These are phyloP conservation scores for Fusarium circinatum DNA, from an alignment of 2,329 filamentous ascomycete genomes.

Conservation along the genomic window DNA sequence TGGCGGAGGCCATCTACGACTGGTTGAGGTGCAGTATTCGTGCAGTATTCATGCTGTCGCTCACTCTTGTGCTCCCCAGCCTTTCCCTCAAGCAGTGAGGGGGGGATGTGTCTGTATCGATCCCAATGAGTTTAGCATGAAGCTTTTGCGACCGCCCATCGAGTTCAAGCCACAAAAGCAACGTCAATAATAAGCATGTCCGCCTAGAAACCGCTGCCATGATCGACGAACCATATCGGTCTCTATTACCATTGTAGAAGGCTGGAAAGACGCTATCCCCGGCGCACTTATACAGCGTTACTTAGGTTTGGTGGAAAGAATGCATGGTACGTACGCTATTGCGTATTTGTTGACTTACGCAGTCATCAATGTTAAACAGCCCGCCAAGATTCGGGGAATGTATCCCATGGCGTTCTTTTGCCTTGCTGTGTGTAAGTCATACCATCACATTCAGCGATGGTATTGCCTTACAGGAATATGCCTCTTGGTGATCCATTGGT, in stretches of 20 bases:
- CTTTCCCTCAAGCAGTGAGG: not conserved
- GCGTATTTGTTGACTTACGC: conserved; percentile 13
- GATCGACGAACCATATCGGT: conserved; percentile 15
- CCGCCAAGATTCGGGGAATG: conserved; percentile 12
- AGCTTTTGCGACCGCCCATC: conserved; percentile 9
- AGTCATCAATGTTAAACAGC: not conserved
- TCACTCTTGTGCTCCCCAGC: not conserved
- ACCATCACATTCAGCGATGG: not conserved
- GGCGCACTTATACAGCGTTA: not conserved
- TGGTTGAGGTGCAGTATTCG: not conserved
- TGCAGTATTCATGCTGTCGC: conserved; percentile 5
- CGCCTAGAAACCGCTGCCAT: conserved; percentile 19
- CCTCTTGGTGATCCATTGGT: not conserved
- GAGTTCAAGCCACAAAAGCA: conserved; percentile 19
- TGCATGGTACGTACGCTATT: conserved; percentile 28
- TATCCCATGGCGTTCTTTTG: not conserved
- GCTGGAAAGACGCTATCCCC: conserved; percentile 5
- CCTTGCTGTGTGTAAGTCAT: not conserved
- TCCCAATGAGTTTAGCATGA: not conserved
- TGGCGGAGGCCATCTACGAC: conserved; percentile 15
- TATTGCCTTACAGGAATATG: not conserved
- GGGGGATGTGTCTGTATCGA: not conserved
- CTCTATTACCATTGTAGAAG: conserved; percentile 5
- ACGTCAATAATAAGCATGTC: conserved; percentile 22
- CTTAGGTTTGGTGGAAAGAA: conserved; percentile 6